Evolutionary conservation across 2,329 filamentous ascomycete genomes (phyloP).

Genomic region (Sporothrix brasiliensis): DNA sequence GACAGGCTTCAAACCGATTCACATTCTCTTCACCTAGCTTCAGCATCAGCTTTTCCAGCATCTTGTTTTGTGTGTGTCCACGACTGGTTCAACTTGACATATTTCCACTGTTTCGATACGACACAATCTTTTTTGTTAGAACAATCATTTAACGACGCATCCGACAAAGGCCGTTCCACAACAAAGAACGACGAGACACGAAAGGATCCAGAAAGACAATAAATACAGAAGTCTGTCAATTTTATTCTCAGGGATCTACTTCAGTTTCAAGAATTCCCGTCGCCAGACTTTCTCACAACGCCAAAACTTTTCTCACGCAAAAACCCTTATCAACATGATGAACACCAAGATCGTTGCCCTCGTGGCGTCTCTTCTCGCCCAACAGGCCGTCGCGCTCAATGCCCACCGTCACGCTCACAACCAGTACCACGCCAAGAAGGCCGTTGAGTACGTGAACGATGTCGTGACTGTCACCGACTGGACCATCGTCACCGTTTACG

Average conservation of each 20-base stretch:
- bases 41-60: slow-evolving; percentile 8
- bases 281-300: background rate
- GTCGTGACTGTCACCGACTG: slow-evolving; percentile 46
- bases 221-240: background rate
- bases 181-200: slow-evolving; percentile 9
- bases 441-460: slow-evolving; percentile 42
- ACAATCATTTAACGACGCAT: background rate
- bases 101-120: slow-evolving; percentile 23
- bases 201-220: background rate
- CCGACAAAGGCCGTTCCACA: slow-evolving; percentile 17
- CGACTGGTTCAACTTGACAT: slow-evolving; percentile 31
- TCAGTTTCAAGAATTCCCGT: background rate
- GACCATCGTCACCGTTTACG: slow-evolving; percentile 50
- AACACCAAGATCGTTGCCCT: slow-evolving; percentile 44
- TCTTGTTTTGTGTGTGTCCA: slow-evolving; percentile 30
- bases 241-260: slow-evolving; percentile 5
- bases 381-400: slow-evolving; percentile 49
- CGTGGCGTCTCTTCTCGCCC: slow-evolving; percentile 49
- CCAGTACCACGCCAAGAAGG: slow-evolving; percentile 44
- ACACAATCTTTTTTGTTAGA: slow-evolving; percentile 1
- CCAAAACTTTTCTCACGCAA: background rate
- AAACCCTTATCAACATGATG: slow-evolving; percentile 33
- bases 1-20: slow-evolving; percentile 15
- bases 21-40: slow-evolving; percentile 24
- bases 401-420: slow-evolving; percentile 49